Conservation (phyloP, 2,329 filamentous ascomycete genomes). For the Aureobasidium pullulans region DNA sequence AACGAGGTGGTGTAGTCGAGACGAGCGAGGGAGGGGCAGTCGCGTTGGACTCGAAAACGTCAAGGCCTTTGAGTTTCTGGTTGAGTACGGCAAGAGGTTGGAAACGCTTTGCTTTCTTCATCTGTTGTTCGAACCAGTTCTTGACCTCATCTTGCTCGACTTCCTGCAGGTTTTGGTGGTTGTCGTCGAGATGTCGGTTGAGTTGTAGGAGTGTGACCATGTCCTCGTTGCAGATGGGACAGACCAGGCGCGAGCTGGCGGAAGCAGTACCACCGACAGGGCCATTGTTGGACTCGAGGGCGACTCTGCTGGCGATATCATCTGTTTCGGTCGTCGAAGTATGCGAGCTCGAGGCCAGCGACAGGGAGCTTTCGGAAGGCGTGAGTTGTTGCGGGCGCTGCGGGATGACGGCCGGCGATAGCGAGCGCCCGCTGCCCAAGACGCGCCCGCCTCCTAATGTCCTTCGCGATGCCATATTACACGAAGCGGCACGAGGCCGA, state of each 20-base stretch:
- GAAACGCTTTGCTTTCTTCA: conserved; percentile 86
- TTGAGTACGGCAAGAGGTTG: conserved; percentile 86
- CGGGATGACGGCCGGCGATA: conserved; percentile 53
- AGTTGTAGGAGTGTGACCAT: conserved; percentile 56
- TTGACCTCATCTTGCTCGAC: conserved; percentile 90
- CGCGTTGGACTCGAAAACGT: conserved; percentile 84
- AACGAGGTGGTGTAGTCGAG: conserved; percentile 29
- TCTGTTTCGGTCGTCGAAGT: conserved; percentile 65
- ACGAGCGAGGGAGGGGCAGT: conserved; percentile 31
- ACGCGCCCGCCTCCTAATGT: conserved; percentile 82
- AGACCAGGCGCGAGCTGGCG: conserved; percentile 64
- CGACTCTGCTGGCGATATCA: conserved; percentile 76
- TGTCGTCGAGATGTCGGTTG: conserved; percentile 72
- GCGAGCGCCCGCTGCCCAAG: conserved; percentile 75
- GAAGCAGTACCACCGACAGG: conserved; percentile 41
- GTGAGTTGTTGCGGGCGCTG: conserved; percentile 46
- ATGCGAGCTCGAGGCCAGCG: conserved; percentile 59
- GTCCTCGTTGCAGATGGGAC: conserved; percentile 96
- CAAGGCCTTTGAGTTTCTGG: conserved; percentile 84
- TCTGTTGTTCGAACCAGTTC: conserved; percentile 93
- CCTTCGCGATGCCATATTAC: conserved; percentile 70
- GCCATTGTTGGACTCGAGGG: conserved; percentile 52
- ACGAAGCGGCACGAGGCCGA: conserved; percentile 7
- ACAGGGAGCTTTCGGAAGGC: conserved; percentile 65
- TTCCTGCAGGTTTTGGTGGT: conserved; percentile 80